Base-by-base conservation (phyloP, 768 basidiomycete species). In the Strobilomyces echinocephalus region DNA sequence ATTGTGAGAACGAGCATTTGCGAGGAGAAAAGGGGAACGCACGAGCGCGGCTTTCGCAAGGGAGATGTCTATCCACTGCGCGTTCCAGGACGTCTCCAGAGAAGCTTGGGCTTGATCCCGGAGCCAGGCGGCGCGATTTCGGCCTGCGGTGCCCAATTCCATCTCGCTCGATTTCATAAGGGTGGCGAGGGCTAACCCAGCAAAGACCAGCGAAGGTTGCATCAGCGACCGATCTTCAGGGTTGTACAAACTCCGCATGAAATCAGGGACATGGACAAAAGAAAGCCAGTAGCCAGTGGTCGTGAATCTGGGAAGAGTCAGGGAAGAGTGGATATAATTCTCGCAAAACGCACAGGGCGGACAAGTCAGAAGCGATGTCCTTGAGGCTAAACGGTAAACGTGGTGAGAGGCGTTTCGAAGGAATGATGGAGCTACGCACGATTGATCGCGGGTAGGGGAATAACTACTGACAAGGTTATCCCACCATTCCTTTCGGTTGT, bases 31-130 rank as follows among this genome's bases (percentile, higher is more conserved):
- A 46, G 7, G 38, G 20, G 40, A 6, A 69, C 79, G 56, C 46
- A 87, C 87, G 57, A 86, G 69, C 7, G 87, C 88, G 9, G 88
- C 87, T 61, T 88, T 85, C 1, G 85, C 89, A 8, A 89, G 74
- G 15, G 77, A 77, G 20, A 79, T 72, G 57, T 89, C 86, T 33
- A 85, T 68, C 76, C 79, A 79, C 15, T 75, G 74, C 2, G 73
- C 63, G 33, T 67, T 72, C 66, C 78, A 76, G 1, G 85, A 79
- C 1, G 70, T 68, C 39, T 82, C 75, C 30, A 87, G 71, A 21
- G 78, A 76, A 1, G 63, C 60, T 57, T 83, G 80, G 0, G 88
- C 88, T 10, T 75, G 73, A 42, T 79, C 75, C 1, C 80, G 78
- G 16, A 87, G 71, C 66, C 74, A 74, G 28, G 83, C 63, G 0